phyloP scores from a whole-genome alignment of 2,329 filamentous ascomycete species.

The Stagonosporopsis tanaceti region DNA sequence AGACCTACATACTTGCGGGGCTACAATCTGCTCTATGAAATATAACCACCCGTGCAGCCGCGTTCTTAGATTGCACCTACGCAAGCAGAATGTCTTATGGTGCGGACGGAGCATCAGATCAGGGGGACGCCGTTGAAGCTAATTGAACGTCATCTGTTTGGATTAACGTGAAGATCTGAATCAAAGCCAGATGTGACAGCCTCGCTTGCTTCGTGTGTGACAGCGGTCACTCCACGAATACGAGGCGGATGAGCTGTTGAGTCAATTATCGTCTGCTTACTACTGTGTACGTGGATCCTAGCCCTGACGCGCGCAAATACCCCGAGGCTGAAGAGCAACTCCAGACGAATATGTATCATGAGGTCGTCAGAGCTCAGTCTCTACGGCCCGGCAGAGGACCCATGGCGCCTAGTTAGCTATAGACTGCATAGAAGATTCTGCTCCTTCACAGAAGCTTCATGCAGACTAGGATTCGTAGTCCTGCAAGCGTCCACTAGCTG shows the following conservation, averaged over 20 bases:
- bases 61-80: conserved; percentile 7
- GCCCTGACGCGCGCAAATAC: conserved; percentile 3
- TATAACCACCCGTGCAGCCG: conserved; percentile 1
- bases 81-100: conserved; percentile 8
- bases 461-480: conserved; percentile 3
- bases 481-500: conserved; percentile 24
- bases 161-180: conserved; percentile 16
- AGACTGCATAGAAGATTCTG: conserved; percentile 19
- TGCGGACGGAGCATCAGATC: conserved; percentile 5
- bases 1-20: neutral
- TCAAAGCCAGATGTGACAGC: conserved; percentile 11
- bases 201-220: conserved; percentile 16
- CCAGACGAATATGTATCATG: conserved; percentile 5
- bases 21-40: neutral
- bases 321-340: conserved; percentile 17
- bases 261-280: conserved; percentile 32
- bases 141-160: conserved; percentile 10
- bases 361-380: conserved; percentile 18
- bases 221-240: conserved; percentile 20
- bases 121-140: neutral
- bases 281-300: conserved; percentile 10
- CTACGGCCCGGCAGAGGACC: conserved; percentile 7
- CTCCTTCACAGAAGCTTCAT: conserved; percentile 20
- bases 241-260: conserved; percentile 21
- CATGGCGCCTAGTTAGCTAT: conserved; percentile 8